A percentile compares a stretch with the other conserved stretches of the same genome.
phyloP scores from a whole-genome alignment of 345 rosid species.

The Populus alba region DNA sequence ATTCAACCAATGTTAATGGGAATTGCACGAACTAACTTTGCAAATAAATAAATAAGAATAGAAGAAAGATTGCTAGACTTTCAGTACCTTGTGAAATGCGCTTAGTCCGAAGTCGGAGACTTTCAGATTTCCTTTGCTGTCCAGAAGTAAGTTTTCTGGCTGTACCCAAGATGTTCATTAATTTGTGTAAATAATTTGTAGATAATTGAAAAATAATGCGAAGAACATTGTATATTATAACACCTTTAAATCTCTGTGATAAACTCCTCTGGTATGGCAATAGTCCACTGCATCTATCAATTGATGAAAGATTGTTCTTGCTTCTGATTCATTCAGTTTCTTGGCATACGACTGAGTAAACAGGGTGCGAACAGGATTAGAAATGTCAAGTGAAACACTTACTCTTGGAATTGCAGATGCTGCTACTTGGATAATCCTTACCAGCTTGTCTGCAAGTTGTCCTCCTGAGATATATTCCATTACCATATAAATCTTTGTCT shows the following conservation, averaged over 20 bases:
- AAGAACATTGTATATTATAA: not conserved
- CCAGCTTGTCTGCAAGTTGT: constrained; percentile 82
- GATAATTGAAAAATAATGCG: not conserved
- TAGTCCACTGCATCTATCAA: constrained; percentile 80
- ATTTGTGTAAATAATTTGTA: not conserved
- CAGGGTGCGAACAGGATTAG: not conserved
- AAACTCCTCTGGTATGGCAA: constrained; percentile 84
- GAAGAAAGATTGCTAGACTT: not conserved
- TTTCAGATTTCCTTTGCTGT: constrained; percentile 68
- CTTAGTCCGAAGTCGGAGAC: constrained; percentile 88
- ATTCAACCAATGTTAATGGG: not conserved
- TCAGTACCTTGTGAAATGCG: constrained; percentile 58
- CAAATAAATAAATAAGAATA: constrained; percentile 3
- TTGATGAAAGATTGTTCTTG: constrained; percentile 78
- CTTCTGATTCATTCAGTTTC: constrained; percentile 63
- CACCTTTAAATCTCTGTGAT: constrained; percentile 93
- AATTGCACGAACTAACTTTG: not conserved
- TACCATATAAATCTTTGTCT: constrained; percentile 77
- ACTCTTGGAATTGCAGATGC: not conserved
- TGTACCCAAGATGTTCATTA: constrained; percentile 23
- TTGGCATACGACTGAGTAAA: constrained; percentile 44
- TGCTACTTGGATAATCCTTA: constrained; percentile 23
- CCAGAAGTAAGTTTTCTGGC: constrained; percentile 89
- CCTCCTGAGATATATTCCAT: constrained; percentile 89
- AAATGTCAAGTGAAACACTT: not conserved